Evolutionary conservation across 345 rosid species (phyloP).

Genomic region (Pugionium dolabratum): DNA sequence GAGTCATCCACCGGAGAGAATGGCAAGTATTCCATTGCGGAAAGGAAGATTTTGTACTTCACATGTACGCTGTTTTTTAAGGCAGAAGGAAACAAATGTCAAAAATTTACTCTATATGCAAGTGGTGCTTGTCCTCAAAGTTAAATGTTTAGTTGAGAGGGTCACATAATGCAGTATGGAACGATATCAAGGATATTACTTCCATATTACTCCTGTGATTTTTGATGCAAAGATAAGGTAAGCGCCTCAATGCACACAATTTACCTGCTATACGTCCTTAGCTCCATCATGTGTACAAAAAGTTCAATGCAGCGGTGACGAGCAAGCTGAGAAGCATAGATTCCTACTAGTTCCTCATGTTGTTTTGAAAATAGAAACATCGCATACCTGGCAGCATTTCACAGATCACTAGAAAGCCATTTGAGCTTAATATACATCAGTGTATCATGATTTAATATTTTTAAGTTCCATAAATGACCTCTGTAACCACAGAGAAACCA

Average conservation of each 20-base stretch:
- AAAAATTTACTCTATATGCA: conserved; percentile 24
- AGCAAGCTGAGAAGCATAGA: conserved; percentile 97
- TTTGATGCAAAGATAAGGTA: too few species aligned
- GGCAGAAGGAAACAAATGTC: conserved; percentile 28
- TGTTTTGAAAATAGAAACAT: conserved; percentile 96
- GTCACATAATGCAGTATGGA: conserved; percentile 22
- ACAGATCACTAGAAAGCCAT: conserved; percentile 34
- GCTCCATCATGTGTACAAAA: conserved; percentile 99
- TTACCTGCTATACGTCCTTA: conserved; percentile 87
- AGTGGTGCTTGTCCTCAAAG: conserved; percentile 16
- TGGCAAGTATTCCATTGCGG: conserved; percentile 88
- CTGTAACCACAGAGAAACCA: conserved; percentile 7
- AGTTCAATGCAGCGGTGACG: conserved; percentile 90
- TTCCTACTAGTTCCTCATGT: conserved; percentile 90
- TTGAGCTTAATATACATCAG: conserved; percentile 18
- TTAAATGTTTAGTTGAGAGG: background rate
- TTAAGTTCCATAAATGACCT: conserved; percentile 23
- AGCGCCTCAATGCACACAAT: background rate
- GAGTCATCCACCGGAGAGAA: conserved; percentile 70
- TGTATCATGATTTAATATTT: conserved; percentile 5
- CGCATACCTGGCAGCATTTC: conserved; percentile 70
- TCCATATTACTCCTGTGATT: too few species aligned
- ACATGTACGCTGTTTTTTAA: conserved; percentile 66
- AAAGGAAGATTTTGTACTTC: conserved; percentile 85
- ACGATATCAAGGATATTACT: background rate